Conservation (phyloP, 257 asterid genomes). For the Gentiana straminea region DNA sequence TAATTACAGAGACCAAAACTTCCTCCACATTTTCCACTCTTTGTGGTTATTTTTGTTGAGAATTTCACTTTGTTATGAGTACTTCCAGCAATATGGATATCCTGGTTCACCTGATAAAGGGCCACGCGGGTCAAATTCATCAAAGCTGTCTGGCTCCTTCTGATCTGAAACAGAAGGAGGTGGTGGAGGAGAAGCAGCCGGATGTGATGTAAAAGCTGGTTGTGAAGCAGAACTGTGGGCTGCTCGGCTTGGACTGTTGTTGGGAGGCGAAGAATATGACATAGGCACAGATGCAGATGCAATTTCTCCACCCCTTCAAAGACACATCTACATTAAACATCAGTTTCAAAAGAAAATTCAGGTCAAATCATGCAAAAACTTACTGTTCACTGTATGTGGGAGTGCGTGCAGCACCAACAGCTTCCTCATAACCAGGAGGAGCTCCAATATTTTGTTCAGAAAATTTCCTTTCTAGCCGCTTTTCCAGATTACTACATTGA, state of each 20-base stretch:
- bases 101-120: conserved; percentile 50
- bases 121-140: conserved; percentile 95
- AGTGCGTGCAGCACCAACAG: conserved; percentile 53
- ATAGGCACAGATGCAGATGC: conserved; percentile 51
- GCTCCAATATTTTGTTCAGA: conserved; percentile 61
- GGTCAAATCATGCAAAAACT: conserved; percentile 7
- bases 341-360: conserved; percentile 13
- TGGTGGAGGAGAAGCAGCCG: conserved; percentile 35
- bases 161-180: conserved; percentile 33
- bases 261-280: conserved; percentile 43
- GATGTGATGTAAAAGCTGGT: conserved; percentile 38
- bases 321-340: conserved; percentile 14
- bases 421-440: conserved; percentile 89
- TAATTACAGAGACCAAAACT: too few species aligned
- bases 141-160: conserved; percentile 51
- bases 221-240: conserved; percentile 26
- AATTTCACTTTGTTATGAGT: too few species aligned
- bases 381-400: conserved; percentile 73
- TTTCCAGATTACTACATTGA: conserved; percentile 30
- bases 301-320: conserved; percentile 59
- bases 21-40: too few species aligned
- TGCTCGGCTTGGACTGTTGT: conserved; percentile 43
- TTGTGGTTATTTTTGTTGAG: too few species aligned
- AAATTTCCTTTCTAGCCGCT: conserved; percentile 40
- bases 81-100: too few species aligned